These are phyloP conservation scores for Aphanomyces astaci DNA, from an alignment of 352 stramenopile species.

Conservation along the genomic window DNA sequence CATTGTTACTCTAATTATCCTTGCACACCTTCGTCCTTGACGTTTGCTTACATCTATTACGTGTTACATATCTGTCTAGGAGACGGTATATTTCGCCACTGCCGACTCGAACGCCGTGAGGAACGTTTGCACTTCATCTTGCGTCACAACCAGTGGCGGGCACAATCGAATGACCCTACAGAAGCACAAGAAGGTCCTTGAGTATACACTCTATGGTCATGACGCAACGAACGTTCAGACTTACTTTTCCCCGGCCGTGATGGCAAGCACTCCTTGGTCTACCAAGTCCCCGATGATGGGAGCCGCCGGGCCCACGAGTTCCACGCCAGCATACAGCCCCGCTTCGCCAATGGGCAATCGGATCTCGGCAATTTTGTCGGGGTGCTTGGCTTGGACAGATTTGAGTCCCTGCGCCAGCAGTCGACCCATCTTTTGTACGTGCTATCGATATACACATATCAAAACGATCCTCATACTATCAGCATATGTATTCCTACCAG, in stretches of 20 bases:
- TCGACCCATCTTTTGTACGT: constrained; percentile 63
- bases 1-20: not conserved
- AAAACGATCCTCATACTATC: constrained; percentile 2
- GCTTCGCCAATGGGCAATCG: constrained; percentile 52
- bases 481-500: not conserved
- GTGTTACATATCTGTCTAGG: no score
- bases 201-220: no score
- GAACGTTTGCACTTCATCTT: constrained; percentile 71
- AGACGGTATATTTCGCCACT: not conserved
- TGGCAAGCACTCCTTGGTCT: constrained; percentile 69
- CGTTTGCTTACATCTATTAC: no score
- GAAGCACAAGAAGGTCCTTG: constrained; percentile 15
- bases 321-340: constrained; percentile 76
- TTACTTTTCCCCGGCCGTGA: constrained; percentile 76
- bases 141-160: constrained; percentile 68
- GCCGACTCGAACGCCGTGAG: constrained; percentile 49
- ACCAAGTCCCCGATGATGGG: constrained; percentile 58
- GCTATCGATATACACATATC: no score
- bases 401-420: constrained; percentile 49
- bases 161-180: constrained; percentile 71
- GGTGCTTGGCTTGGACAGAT: constrained; percentile 61
- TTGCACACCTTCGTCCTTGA: no score
- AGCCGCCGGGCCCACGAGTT: constrained; percentile 54
- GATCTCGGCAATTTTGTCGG: constrained; percentile 60
- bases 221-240: constrained; percentile 23